Evolutionary conservation across 805 yeast genomes (phyloP).

Genomic region (Tetrapisispora namnaoensis): DNA sequence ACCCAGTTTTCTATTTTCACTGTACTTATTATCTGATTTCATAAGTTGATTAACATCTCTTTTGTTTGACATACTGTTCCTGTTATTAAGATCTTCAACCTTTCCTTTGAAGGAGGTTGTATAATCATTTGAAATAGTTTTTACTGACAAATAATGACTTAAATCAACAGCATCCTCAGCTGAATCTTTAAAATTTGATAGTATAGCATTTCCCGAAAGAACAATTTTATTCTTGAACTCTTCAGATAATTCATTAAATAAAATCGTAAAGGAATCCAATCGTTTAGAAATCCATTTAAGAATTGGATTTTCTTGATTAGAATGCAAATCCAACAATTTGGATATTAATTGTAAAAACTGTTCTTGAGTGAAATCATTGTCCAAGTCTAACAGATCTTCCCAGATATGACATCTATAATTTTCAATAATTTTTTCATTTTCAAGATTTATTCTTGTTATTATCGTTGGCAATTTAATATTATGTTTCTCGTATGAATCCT

Average conservation of each 20-base stretch:
- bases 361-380: slow-evolving; percentile 14
- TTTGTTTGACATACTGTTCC: slow-evolving; percentile 3
- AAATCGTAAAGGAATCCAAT: slow-evolving; percentile 31
- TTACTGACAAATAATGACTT: slow-evolving; percentile 26
- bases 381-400: slow-evolving; percentile 32
- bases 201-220: slow-evolving; percentile 33
- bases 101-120: slow-evolving; percentile 2
- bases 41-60: not conserved
- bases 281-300: slow-evolving; percentile 50
- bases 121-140: slow-evolving; percentile 14
- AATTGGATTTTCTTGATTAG: slow-evolving; percentile 46
- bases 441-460: slow-evolving; percentile 44
- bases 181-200: slow-evolving; percentile 15
- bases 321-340: slow-evolving; percentile 47
- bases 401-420: slow-evolving; percentile 46
- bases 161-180: slow-evolving; percentile 22
- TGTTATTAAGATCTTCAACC: slow-evolving; percentile 3
- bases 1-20: not conserved
- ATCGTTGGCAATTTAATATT: slow-evolving; percentile 25
- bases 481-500: slow-evolving; percentile 6
- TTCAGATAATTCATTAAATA: slow-evolving; percentile 34
- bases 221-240: slow-evolving; percentile 34
- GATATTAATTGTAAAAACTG: slow-evolving; percentile 37
- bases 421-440: slow-evolving; percentile 44
- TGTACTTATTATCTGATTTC: not conserved